phyloP scores from a whole-genome alignment of 176 grass and related monocot species.

The bread wheat (Triticum aestivum) region IWGSC_CS_RefSeq_v2.1 NC_057800.1:589604281-589604780 shows the following conservation, averaged over 20 bases:
- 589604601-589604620: no score
- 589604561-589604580: not conserved
- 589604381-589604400: not conserved
- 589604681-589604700: no score
- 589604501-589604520: not conserved
- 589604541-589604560: constrained; percentile 17
- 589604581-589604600: no score
- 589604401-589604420: not conserved
- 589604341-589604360: not conserved
- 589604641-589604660: no score
- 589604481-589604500: no score
- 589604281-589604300: not conserved
- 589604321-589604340: not conserved
- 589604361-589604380: not conserved
- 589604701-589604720: no score
- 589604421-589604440: constrained; percentile 1
- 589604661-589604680: no score
- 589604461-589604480: no score
- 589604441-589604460: not conserved
- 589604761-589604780: no score
- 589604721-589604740: no score
- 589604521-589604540: not conserved
- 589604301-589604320: not conserved
- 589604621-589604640: no score
- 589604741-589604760: no score